A percentile compares a stretch with the other conserved stretches of the same genome.
Evolutionary conservation across 1,139 yeast species (phyloP).

Genomic region (Meyerozyma carpophila): DNA sequence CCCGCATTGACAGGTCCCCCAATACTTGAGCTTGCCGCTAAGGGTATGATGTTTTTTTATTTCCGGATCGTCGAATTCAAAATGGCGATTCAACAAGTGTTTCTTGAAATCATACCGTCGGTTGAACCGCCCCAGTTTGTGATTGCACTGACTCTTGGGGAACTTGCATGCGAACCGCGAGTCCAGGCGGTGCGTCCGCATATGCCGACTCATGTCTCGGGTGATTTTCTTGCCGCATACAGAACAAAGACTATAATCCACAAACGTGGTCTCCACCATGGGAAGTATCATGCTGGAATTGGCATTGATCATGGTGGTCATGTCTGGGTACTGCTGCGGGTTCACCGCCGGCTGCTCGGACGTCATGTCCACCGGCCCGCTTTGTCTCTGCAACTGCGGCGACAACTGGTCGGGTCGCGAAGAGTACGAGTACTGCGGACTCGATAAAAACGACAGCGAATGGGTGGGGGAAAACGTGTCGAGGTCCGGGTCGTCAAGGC

Average conservation of each 20-base stretch:
- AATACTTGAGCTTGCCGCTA: slow-evolving; percentile 45
- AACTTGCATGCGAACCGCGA: slow-evolving; percentile 57
- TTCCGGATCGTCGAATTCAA: slow-evolving; percentile 46
- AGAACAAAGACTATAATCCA: slow-evolving; percentile 31
- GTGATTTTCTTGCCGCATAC: slow-evolving; percentile 55
- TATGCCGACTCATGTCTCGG: slow-evolving; percentile 61
- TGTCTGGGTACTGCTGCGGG: slow-evolving; percentile 28
- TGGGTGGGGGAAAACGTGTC: neutral
- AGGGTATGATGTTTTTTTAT: slow-evolving; percentile 48
- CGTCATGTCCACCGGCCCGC: neutral
- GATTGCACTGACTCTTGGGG: slow-evolving; percentile 52
- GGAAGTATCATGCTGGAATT: slow-evolving; percentile 30
- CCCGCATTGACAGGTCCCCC: slow-evolving; percentile 61
- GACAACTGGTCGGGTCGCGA: neutral
- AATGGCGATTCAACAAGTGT: slow-evolving; percentile 60
- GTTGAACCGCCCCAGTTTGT: slow-evolving; percentile 54
- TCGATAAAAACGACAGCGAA: neutral
- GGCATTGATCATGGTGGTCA: slow-evolving; percentile 37
- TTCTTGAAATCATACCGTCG: slow-evolving; percentile 68
- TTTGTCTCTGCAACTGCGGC: slow-evolving; percentile 1
- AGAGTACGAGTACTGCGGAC: neutral
- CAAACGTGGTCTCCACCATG: slow-evolving; percentile 26
- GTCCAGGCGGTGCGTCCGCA: slow-evolving; percentile 57
- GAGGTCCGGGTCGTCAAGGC: neutral
- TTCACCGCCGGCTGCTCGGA: slow-evolving; percentile 1